Evolutionary conservation across 495 filamentous ascomycete species (phyloP).

Genomic region (Trichoderma virens): DNA sequence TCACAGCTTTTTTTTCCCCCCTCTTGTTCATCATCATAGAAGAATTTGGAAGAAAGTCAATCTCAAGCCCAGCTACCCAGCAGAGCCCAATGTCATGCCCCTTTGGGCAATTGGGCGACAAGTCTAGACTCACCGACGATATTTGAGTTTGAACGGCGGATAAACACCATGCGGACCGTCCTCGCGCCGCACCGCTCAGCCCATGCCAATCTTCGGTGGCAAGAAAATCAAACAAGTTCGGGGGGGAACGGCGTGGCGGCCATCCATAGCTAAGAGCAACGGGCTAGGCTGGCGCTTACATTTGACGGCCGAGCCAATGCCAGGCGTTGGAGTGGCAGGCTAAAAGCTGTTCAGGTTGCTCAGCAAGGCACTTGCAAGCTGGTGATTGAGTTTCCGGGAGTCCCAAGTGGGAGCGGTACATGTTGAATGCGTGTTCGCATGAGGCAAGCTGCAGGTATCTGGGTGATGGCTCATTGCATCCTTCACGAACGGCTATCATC

Average conservation of each 20-base stretch:
- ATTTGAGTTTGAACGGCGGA: background rate
- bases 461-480: background rate
- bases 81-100: background rate
- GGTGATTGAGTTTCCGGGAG: too few species aligned
- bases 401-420: too few species aligned
- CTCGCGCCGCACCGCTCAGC: conserved; percentile 6
- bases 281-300: background rate
- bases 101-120: background rate
- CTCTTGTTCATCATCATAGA: background rate
- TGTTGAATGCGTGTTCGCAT: too few species aligned
- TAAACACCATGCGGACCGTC: background rate
- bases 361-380: too few species aligned
- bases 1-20: background rate
- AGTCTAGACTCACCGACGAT: background rate
- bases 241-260: background rate
- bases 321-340: background rate
- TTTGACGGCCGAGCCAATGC: background rate
- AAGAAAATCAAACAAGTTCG: background rate
- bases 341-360: background rate
- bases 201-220: background rate
- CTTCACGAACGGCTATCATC: background rate
- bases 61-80: background rate
- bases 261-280: background rate
- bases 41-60: background rate
- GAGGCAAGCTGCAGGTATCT: background rate